Evolutionary conservation across 495 filamentous ascomycete genomes (phyloP).

Genomic region (Letharia columbiana): DNA sequence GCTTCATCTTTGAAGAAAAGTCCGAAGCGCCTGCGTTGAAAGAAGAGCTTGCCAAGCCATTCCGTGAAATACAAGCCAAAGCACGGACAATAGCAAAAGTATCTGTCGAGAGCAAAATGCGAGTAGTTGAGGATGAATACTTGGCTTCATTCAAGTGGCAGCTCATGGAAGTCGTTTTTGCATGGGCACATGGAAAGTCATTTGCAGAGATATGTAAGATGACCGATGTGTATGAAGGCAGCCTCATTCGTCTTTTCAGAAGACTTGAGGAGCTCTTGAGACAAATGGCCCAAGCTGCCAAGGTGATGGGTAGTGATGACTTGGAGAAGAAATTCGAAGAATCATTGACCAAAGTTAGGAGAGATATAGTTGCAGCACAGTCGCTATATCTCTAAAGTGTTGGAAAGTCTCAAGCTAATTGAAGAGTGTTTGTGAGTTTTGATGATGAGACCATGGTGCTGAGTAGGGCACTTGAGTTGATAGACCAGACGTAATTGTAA

Average conservation of each 20-base stretch:
- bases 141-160: slow-evolving; percentile 78
- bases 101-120: slow-evolving; percentile 82
- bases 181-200: slow-evolving; percentile 84
- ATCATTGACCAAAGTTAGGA: slow-evolving; percentile 70
- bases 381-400: slow-evolving; percentile 67
- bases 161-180: slow-evolving; percentile 91
- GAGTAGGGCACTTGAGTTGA: neutral
- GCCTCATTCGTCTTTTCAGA: slow-evolving; percentile 89
- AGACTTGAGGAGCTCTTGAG: slow-evolving; percentile 91
- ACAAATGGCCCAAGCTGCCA: slow-evolving; percentile 93
- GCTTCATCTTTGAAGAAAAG: slow-evolving; percentile 97
- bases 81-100: slow-evolving; percentile 85
- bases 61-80: slow-evolving; percentile 72
- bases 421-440: neutral
- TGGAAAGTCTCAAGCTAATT: neutral
- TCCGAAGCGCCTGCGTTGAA: slow-evolving; percentile 57
- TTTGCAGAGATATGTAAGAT: slow-evolving; percentile 98
- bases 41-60: slow-evolving; percentile 79
- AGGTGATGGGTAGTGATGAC: slow-evolving; percentile 96
- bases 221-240: slow-evolving; percentile 96
- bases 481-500: neutral
- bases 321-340: slow-evolving; percentile 81
- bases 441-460: neutral
- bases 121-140: slow-evolving; percentile 88
- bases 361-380: slow-evolving; percentile 91